These are phyloP conservation scores for Didymella arachidicola DNA, from an alignment of 2,329 filamentous ascomycete species.

Conservation along the genomic window DNA sequence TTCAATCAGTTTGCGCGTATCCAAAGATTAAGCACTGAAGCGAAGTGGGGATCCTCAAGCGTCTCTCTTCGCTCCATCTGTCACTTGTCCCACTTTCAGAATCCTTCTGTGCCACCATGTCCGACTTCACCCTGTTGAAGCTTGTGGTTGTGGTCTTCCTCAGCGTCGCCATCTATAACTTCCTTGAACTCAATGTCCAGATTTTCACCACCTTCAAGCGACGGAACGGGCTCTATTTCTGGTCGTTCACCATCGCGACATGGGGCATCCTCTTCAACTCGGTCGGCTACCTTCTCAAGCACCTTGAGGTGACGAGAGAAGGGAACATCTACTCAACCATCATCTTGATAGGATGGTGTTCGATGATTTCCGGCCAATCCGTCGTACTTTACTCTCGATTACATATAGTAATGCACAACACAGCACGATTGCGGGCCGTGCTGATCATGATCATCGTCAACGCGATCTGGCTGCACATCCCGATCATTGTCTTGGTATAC, in stretches of 20 bases:
- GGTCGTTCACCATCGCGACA: constrained; percentile 55
- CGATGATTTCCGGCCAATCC: constrained; percentile 67
- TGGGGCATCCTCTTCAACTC: constrained; percentile 55
- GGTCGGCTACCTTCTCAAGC: constrained; percentile 54
- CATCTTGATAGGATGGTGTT: constrained; percentile 64
- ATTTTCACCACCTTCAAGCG: constrained; percentile 56
- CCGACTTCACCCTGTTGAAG: constrained; percentile 12
- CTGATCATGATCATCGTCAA: constrained; percentile 65
- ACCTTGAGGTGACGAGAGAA: constrained; percentile 45
- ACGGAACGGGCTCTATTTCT: constrained; percentile 58
- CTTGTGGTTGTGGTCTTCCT: constrained; percentile 31
- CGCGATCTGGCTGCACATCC: constrained; percentile 60
- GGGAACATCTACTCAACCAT: constrained; percentile 47
- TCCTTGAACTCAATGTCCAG: constrained; percentile 54
- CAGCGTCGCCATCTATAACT: constrained; percentile 46
- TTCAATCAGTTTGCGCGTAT: not conserved
- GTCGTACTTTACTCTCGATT: constrained; percentile 68
- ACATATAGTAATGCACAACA: constrained; percentile 64
- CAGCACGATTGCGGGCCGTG: constrained; percentile 55
- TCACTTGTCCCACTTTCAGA: not conserved
- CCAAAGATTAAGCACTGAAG: constrained; percentile 9
- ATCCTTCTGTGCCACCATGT: constrained; percentile 11
- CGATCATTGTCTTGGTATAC: constrained; percentile 62
- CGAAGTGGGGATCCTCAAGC: constrained; percentile 6
- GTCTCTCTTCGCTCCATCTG: constrained; percentile 1